Conservation (phyloP, 305 asterid species). For the Ilex paraguariensis region DNA sequence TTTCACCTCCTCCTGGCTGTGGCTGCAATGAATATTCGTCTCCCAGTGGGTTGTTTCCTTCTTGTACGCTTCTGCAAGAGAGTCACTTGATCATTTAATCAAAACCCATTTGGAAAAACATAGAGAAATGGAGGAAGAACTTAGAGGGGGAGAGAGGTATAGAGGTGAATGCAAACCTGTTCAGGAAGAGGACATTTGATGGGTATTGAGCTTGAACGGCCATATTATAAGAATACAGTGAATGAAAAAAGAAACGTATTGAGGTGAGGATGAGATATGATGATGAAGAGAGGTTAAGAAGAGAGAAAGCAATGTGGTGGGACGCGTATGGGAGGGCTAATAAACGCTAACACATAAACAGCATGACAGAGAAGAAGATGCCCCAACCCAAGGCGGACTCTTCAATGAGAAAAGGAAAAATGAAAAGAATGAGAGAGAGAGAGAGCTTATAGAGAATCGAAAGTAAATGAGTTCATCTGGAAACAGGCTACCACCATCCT, state of each 20-base stretch:
- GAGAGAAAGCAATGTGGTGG: constrained; percentile 6
- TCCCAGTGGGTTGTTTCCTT: constrained; percentile 23
- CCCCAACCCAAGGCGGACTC: constrained; percentile 28
- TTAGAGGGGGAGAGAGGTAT: no score
- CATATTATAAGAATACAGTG: neutral
- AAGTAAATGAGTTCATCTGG: neutral
- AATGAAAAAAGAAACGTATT: no score
- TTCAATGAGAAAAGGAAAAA: constrained; percentile 19
- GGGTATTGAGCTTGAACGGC: constrained; percentile 30
- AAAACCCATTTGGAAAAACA: neutral
- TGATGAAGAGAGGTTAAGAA: neutral
- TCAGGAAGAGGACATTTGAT: constrained; percentile 21
- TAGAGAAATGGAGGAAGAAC: no score
- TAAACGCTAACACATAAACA: constrained; percentile 29
- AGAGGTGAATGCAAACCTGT: constrained; percentile 10
- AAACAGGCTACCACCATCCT: no score
- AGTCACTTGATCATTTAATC: neutral
- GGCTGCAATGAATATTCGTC: constrained; percentile 22
- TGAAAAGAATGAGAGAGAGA: neutral
- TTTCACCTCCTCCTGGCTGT: constrained; percentile 10
- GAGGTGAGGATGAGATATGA: no score
- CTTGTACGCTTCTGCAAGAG: constrained; percentile 30
- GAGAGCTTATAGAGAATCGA: neutral
- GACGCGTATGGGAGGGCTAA: constrained; percentile 8
- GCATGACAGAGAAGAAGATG: constrained; percentile 24